Percentiles rank a stretch among this genome's conserved stretches.
Evolutionary conservation across 192 early-diverging fungal species (phyloP).

Genomic region (Rhizophagus sp.): DNA sequence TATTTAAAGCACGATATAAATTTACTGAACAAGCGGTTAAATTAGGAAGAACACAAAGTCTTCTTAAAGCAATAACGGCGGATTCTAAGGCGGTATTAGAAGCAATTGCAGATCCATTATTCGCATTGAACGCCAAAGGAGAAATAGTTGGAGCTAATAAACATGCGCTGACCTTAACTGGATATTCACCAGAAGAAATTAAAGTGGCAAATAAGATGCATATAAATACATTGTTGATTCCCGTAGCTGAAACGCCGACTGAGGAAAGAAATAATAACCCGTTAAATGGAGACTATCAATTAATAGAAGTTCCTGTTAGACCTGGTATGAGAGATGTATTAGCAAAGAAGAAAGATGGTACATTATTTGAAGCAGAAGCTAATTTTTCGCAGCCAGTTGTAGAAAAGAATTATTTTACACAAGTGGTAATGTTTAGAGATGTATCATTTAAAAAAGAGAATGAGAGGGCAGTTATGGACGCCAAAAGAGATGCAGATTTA

Average conservation of each 20-base stretch:
- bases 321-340: slow-evolving; percentile 21
- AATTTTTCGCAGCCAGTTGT: slow-evolving; percentile 13
- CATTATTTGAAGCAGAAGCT: slow-evolving; percentile 9
- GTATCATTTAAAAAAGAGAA: slow-evolving; percentile 10
- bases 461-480: slow-evolving; percentile 5
- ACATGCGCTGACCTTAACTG: slow-evolving; percentile 8
- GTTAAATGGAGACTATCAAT: neutral
- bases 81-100: slow-evolving; percentile 22
- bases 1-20: neutral
- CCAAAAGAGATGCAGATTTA: slow-evolving; percentile 1
- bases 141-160: slow-evolving; percentile 25
- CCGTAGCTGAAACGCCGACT: neutral
- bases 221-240: slow-evolving; percentile 4
- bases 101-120: slow-evolving; percentile 17
- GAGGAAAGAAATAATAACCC: neutral
- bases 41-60: slow-evolving; percentile 17
- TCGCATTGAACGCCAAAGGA: slow-evolving; percentile 10
- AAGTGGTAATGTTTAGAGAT: slow-evolving; percentile 20
- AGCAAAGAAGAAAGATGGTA: slow-evolving; percentile 26
- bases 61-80: slow-evolving; percentile 16
- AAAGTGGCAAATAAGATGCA: slow-evolving; percentile 23
- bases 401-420: slow-evolving; percentile 17
- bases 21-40: neutral
- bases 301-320: neutral
- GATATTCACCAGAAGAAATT: slow-evolving; percentile 20